Conservation (phyloP, 2,329 filamentous ascomycete genomes). For the Cryphonectria radicalis region DNA sequence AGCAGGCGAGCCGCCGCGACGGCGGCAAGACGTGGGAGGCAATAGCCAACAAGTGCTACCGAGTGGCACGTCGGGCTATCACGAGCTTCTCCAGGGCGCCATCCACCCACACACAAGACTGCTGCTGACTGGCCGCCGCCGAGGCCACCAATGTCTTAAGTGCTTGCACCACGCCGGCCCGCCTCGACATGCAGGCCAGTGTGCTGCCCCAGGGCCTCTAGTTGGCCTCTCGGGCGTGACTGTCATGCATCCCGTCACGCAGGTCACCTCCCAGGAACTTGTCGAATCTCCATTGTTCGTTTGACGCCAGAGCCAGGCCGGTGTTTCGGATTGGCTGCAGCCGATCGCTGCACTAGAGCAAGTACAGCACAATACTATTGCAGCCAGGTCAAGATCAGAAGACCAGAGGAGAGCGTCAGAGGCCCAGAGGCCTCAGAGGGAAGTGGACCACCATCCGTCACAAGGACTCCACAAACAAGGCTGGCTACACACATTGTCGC, state of each 20-base stretch:
- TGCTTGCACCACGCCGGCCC: slow-evolving; percentile 22
- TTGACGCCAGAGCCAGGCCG: slow-evolving; percentile 7
- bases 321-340: slow-evolving; percentile 10
- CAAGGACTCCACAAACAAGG: slow-evolving; percentile 23
- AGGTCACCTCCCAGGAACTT: background rate
- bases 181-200: slow-evolving; percentile 10
- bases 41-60: background rate
- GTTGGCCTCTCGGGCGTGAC: slow-evolving; percentile 21
- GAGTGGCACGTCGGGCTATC: background rate
- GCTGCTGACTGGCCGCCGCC: slow-evolving; percentile 10
- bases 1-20: slow-evolving; percentile 23
- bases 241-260: slow-evolving; percentile 15
- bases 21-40: slow-evolving; percentile 17
- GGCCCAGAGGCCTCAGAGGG: background rate
- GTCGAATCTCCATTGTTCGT: slow-evolving; percentile 8
- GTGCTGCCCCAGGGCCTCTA: slow-evolving; percentile 20
- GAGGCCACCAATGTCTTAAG: slow-evolving; percentile 6
- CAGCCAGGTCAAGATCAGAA: slow-evolving; percentile 1
- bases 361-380: background rate
- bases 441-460: slow-evolving; percentile 22
- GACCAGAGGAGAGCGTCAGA: slow-evolving; percentile 1
- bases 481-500: slow-evolving; percentile 21
- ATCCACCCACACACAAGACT: background rate
- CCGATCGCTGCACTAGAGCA: background rate
- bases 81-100: background rate